Evolutionary conservation across 2,329 filamentous ascomycete genomes (phyloP), one percentile per base, ranked within the genome.

Genomic region (Colletotrichum destructivum): DNA sequence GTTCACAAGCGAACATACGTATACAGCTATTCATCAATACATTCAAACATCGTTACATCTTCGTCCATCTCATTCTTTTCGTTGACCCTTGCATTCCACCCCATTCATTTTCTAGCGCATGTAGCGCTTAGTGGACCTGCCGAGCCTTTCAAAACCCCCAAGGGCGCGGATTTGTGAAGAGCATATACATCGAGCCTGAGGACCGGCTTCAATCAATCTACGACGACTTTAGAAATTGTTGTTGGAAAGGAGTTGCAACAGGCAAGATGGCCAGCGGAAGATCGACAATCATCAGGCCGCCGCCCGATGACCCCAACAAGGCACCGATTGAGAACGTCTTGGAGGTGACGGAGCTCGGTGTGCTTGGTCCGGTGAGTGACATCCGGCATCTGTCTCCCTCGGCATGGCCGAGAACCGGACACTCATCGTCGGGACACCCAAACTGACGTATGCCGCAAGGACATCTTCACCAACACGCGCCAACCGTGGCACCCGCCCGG

Each of bases 381-480:
- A 6, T 15, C 49, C 21, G 7, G 21, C 35, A 21, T 6, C n/a
- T 23, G 35, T 13, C 11, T 13, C 4, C 31, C n/a, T 40, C 31
- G 2, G 12, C 12, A 5, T 7, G 35, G 9, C 21, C 44, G 13
- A 9, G 18, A 21, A 21, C 42, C 38, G 21, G 57, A 40, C 18
- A 51, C 21, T 40, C 35, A 13, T 40, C 26, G 42, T 2, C 15
- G 11, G 42, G 5, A 18, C 3, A 68, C n/a, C 42, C 23, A 31
- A 18, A 61, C 40, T 26, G 6, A 71, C 40, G 26, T 31, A 23
- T 31, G 8, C 12, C 61, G 15, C 93, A 73, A 94, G 92, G 93
- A 98, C 80, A 92, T 98, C 76, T 99, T 96, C 86, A 98, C 96
- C 66, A 99, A 99, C 81, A 94, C 95, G 2, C 93, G 95, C 47